Percentiles rank a stretch among this genome's conserved stretches.
These are phyloP conservation scores for Pouteria campechiana DNA, from an alignment of 179 eudicot species.

Conservation along the genomic window DNA sequence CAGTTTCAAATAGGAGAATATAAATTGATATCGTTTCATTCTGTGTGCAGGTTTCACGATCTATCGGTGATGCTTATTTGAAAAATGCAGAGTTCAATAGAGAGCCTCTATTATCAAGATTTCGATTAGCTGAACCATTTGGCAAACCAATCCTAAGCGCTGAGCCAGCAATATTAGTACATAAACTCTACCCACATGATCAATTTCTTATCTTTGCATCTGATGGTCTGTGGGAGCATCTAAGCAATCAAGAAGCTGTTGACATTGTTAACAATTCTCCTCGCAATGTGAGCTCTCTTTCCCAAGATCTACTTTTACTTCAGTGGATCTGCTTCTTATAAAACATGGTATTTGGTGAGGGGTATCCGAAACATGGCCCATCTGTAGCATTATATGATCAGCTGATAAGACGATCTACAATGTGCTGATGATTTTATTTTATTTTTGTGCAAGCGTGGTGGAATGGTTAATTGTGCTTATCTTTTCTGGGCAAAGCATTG, in stretches of 20 bases:
- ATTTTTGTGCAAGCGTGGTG: too few species aligned
- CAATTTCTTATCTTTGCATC: constrained; percentile 59
- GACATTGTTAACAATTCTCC: constrained; percentile 43
- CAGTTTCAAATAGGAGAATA: too few species aligned
- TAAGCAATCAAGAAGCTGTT: constrained; percentile 53
- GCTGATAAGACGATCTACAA: too few species aligned
- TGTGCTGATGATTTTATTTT: too few species aligned
- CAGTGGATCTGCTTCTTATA: neutral
- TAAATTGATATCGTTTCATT: too few species aligned
- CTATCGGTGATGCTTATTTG: constrained; percentile 64
- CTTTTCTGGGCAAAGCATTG: too few species aligned
- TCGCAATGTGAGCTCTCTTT: constrained; percentile 24
- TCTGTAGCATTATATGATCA: too few species aligned
- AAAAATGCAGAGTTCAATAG: constrained; percentile 53
- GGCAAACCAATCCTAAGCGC: constrained; percentile 30
- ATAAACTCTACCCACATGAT: constrained; percentile 29
- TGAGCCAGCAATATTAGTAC: constrained; percentile 32
- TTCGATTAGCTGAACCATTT: constrained; percentile 32
- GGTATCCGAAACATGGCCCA: too few species aligned
- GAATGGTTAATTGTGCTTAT: too few species aligned
- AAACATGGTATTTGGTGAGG: too few species aligned
- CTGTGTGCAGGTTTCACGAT: constrained; percentile 40
- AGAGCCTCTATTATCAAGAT: constrained; percentile 41
- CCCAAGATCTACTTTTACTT: neutral
- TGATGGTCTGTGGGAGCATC: constrained; percentile 70